phyloP scores from a whole-genome alignment of 768 basidiomycete genomes.

The Hygrophorus pudorinus region DNA sequence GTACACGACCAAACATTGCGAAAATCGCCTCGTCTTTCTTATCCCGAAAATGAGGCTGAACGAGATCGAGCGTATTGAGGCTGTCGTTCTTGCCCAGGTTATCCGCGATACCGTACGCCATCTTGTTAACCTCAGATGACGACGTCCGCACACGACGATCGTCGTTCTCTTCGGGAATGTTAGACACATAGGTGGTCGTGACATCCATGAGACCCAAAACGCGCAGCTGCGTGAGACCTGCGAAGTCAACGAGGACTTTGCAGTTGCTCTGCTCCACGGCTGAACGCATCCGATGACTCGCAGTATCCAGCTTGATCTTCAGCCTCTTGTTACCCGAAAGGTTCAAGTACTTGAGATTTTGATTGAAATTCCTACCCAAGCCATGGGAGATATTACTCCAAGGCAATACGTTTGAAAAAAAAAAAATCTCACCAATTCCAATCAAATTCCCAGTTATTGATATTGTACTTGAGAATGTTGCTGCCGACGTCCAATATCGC shows the following conservation, averaged over 20 bases:
- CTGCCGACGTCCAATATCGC: conserved; percentile 86
- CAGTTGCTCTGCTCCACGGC: conserved; percentile 18
- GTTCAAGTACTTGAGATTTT: conserved; percentile 87
- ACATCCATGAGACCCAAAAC: conserved; percentile 98
- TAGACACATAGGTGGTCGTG: conserved; percentile 50
- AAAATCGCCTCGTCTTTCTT: conserved; percentile 79
- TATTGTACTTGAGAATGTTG: conserved; percentile 92
- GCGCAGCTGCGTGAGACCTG: conserved; percentile 71
- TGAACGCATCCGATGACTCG: conserved; percentile 22
- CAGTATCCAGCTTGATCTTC: conserved; percentile 77
- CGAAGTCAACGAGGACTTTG: conserved; percentile 69
- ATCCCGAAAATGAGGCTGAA: conserved; percentile 68
- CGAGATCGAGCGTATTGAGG: conserved; percentile 87
- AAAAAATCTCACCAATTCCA: conserved; percentile 82
- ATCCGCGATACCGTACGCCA: conserved; percentile 96
- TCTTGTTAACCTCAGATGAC: conserved; percentile 74
- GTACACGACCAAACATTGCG: conserved; percentile 86
- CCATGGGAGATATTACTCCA: not conserved
- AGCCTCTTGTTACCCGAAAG: conserved; percentile 94
- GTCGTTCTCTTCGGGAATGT: conserved; percentile 75
- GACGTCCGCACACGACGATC: conserved; percentile 91
- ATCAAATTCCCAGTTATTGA: conserved; percentile 97
- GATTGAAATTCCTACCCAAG: conserved; percentile 86
- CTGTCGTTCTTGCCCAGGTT: conserved; percentile 72
- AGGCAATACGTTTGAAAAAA: not conserved